A percentile compares a stretch with the other conserved stretches of the same genome.
Evolutionary conservation across 495 filamentous ascomycete genomes (phyloP).

Genomic region (Elasticomyces elasticus): DNA sequence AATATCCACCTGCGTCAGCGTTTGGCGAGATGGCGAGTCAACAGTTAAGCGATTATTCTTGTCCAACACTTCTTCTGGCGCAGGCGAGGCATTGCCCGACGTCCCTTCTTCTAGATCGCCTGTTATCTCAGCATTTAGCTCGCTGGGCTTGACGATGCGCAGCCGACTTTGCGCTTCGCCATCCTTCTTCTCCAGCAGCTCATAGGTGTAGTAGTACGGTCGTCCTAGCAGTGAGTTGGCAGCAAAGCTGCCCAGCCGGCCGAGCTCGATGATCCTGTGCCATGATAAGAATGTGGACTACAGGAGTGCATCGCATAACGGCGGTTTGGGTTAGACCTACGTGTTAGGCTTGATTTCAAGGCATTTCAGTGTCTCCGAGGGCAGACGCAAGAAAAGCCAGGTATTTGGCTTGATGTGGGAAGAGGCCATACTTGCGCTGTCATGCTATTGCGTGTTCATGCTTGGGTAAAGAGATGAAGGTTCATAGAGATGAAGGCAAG

Average conservation of each 20-base stretch:
- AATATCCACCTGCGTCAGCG: conserved; percentile 75
- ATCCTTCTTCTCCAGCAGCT: conserved; percentile 60
- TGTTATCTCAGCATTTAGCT: conserved; percentile 67
- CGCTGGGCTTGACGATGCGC: conserved; percentile 67
- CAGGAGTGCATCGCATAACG: conserved; percentile 17
- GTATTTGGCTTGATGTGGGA: conserved; percentile 46
- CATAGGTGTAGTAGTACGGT: conserved; percentile 83
- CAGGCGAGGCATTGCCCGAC: too few relatives aligned
- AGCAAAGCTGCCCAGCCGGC: conserved; percentile 82
- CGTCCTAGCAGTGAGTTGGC: conserved; percentile 77
- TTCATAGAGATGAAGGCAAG: background rate
- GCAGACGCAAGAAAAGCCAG: conserved; percentile 55
- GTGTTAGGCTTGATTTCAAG: conserved; percentile 62
- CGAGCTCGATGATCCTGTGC: conserved; percentile 64
- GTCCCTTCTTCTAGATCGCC: conserved; percentile 38
- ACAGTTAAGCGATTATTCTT: conserved; percentile 69
- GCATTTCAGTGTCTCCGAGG: conserved; percentile 55
- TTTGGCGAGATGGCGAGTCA: conserved; percentile 73
- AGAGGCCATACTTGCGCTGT: background rate
- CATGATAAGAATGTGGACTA: conserved; percentile 11
- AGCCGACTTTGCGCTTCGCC: conserved; percentile 49
- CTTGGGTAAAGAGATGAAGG: background rate
- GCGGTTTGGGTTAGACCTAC: conserved; percentile 43
- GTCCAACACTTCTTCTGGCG: conserved; percentile 42
- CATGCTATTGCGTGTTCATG: background rate